phyloP scores from a whole-genome alignment of 2,329 filamentous ascomycete species.

The Macrophomina tecta region DNA sequence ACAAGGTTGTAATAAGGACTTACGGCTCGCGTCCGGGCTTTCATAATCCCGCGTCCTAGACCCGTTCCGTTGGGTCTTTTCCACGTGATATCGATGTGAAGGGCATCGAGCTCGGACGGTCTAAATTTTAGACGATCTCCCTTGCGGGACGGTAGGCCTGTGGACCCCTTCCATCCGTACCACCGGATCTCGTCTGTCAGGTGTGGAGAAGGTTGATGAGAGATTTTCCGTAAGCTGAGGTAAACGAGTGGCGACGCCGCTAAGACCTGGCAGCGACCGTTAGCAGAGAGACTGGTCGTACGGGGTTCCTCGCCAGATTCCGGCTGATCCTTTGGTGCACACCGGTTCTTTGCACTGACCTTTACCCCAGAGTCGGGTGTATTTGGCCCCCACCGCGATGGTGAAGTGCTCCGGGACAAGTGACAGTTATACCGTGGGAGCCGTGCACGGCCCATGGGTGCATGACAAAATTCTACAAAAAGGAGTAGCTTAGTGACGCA shows the following conservation, averaged over 20 bases:
- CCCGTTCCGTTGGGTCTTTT: conserved; percentile 7
- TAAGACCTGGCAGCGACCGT: neutral
- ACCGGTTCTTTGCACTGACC: neutral
- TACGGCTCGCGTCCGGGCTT: conserved; percentile 18
- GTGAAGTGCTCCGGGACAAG: neutral
- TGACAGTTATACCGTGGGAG: neutral
- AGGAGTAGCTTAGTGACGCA: neutral
- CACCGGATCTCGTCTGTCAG: neutral
- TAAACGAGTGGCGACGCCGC: neutral
- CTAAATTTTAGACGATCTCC: conserved; percentile 16
- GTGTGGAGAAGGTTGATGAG: neutral
- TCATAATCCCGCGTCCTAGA: conserved; percentile 15
- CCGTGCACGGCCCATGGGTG: neutral
- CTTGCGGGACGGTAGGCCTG: neutral
- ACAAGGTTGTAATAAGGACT: conserved; percentile 15
- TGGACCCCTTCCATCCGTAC: conserved; percentile 8
- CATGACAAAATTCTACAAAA: neutral
- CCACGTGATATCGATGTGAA: conserved; percentile 21
- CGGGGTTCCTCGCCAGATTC: neutral
- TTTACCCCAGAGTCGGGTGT: neutral
- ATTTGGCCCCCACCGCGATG: neutral
- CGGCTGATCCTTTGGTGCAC: neutral
- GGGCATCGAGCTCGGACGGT: conserved; percentile 18
- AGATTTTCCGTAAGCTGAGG: conserved; percentile 12
- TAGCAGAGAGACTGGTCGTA: neutral